Evolutionary conservation across 2,329 filamentous ascomycete genomes (phyloP).

Genomic region (Podosphaera xanthii): DNA sequence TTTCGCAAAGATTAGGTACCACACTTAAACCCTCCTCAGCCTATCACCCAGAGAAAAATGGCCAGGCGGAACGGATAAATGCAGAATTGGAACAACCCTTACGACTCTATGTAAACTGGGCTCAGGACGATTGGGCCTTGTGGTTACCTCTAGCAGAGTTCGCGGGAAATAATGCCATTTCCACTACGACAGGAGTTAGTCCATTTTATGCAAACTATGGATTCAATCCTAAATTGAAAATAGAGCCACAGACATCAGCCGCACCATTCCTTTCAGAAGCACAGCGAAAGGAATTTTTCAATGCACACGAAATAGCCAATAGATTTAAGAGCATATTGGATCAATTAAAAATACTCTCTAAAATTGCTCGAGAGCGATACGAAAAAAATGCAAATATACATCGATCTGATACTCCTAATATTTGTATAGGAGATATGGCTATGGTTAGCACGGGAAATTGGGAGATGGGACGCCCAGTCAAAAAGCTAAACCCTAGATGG

Average conservation of each 20-base stretch:
- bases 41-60: background rate
- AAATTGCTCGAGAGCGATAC: background rate
- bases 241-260: background rate
- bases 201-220: background rate
- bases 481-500: background rate
- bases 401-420: background rate
- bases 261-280: background rate
- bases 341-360: background rate
- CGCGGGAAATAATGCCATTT: background rate
- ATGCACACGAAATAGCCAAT: background rate
- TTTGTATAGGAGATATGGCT: background rate
- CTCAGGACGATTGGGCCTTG: background rate
- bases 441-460: background rate
- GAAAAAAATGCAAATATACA: background rate
- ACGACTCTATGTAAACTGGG: background rate
- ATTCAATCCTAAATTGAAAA: background rate
- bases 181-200: background rate
- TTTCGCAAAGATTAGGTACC: slow-evolving; percentile 1
- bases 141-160: background rate
- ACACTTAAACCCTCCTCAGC: background rate
- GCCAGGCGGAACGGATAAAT: background rate
- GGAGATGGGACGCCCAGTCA: background rate
- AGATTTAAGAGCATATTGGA: background rate
- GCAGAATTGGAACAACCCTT: too few relatives aligned
- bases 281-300: background rate